Evolutionary conservation across 805 yeast species (phyloP), one percentile per base, ranked within the genome.

Genomic region (Ogataea allantospora): DNA sequence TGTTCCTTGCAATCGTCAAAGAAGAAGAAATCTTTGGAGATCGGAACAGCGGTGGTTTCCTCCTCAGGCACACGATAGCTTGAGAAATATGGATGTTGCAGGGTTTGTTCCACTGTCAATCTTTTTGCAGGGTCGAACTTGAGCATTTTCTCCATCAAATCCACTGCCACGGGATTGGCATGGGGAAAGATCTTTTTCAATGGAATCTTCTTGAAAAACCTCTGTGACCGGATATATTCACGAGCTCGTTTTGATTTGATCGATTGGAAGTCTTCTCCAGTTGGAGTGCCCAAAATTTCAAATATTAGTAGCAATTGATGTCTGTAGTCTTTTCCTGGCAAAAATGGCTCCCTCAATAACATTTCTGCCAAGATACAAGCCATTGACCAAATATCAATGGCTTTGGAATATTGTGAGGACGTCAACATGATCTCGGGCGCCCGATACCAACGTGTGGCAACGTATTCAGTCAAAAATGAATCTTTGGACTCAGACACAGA

Each of bases 381-480:
- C 27, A 82, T 79, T 0, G 88, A 78, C 93, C 93, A 84, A 11
- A 83, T 68, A 54, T 84, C 93, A 43, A 84, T 80, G 0, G 88
- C 86, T 7, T 82, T 77, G 2, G 89, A 75, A 48, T 84, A 84
- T 51, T 80, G 80, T 27, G 84, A 79, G 43, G 75, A 71, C 1
- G 86, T 77, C 18, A 84, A 62, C 91, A 84, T 84, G 40, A 84
- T 81, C 57, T 84, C 93, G 0, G 91, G 91, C 0, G 91, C 91
- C 36, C 93, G 65, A 56, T 84, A 84, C 91, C 91, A 84, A 50
- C 93, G 66, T 7, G 93, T 84, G 3, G 91, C 91, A 3, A 84
- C 93, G 48, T 84, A 84, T 55, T 84, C 91, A 0, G 91, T 84
- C 66, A 83, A 66, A 46, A 73, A 73, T 1, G 55, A 38, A 32